These are phyloP conservation scores for Termitomyces sp. DNA, from an alignment of 768 basidiomycete genomes.

Conservation along the genomic window DNA sequence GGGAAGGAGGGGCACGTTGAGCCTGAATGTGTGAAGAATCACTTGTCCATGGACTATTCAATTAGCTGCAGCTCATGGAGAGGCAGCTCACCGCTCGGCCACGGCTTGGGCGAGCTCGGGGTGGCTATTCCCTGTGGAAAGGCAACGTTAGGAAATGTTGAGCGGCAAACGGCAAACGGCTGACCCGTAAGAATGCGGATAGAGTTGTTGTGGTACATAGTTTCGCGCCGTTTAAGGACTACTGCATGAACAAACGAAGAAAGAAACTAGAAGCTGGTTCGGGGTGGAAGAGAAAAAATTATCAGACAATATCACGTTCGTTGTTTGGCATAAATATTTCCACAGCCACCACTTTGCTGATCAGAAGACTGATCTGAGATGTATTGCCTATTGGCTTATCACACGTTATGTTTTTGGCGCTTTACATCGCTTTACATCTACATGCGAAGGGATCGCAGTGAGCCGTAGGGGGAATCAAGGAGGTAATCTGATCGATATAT, in stretches of 20 bases:
- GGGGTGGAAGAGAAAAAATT: slow-evolving; percentile 22
- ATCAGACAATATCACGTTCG: slow-evolving; percentile 20
- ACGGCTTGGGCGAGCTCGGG: slow-evolving; percentile 94
- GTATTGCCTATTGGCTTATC: slow-evolving; percentile 13
- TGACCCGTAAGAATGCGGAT: slow-evolving; percentile 71
- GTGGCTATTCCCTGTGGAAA: slow-evolving; percentile 86
- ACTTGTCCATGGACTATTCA: slow-evolving; percentile 43
- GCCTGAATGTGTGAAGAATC: slow-evolving; percentile 55
- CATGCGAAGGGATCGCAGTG: not conserved
- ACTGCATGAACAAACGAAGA: slow-evolving; percentile 30
- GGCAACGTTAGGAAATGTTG: slow-evolving; percentile 12
- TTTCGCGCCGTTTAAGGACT: slow-evolving; percentile 21
- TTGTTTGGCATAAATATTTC: slow-evolving; percentile 36
- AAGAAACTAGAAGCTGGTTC: slow-evolving; percentile 29
- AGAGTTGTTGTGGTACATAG: slow-evolving; percentile 79
- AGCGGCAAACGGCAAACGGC: slow-evolving; percentile 17
- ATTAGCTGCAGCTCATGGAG: slow-evolving; percentile 35
- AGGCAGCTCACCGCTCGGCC: slow-evolving; percentile 90
- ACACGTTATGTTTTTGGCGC: slow-evolving; percentile 6
- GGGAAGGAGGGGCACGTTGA: slow-evolving; percentile 82
- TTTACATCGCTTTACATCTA: not conserved
- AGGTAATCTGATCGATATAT: slow-evolving; percentile 73
- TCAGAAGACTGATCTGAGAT: not conserved
- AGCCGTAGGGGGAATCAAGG: slow-evolving; percentile 24
- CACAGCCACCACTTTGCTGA: slow-evolving; percentile 37